Base-by-base conservation (phyloP, 2,329 filamentous ascomycete species). In the Hypomyces perniciosus region DNA sequence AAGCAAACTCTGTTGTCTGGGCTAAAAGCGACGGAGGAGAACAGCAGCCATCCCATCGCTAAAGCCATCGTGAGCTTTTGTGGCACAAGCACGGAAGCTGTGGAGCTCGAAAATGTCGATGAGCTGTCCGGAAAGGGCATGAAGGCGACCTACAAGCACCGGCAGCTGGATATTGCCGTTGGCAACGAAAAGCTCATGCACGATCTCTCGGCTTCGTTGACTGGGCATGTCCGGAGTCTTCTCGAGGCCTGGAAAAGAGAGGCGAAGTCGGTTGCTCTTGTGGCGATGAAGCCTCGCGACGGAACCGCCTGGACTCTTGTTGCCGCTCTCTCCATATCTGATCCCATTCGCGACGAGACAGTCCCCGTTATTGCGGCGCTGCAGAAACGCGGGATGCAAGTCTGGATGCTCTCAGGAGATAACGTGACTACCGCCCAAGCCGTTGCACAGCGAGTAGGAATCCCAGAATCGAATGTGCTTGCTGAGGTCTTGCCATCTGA, bases 351-450 rank as follows among this genome's bases (percentile, higher is more conserved):
- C 2, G 78, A 81, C 0, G 88, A 95, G 67, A 84, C 90, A 0
- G 68, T 71, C 1, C 62, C 72, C 6, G 82, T 92, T 13, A 78
- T 95, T 52, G 67, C 70, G 6, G 75, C 83, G 1, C 79, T 96
- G 0, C 78, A 80, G 40, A 68, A 76, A 4, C 79, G 79, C 12
- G 83, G 85, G 20, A 84, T 87, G 43, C 80, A 84, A 31, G 86
- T 95, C 4, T 96, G 86, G 83, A 95, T 96, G 89, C 83, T 96
- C 35, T 95, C 90, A 0, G 91, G 91, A 30, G 91, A 96, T 72
- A 96, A 96, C 62, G 72, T 75, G n/a, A 83, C 75, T n/a, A 96
- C 91, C 1, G 91, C 91, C 2, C 75, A 78, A 20, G 89, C 90
- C 0, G 88, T 96, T 3, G 91, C 87, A 1, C 71, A 76, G 2